phyloP scores from a whole-genome alignment of 2,329 filamentous ascomycete genomes.

The Macroventuria anomochaeta region DNA sequence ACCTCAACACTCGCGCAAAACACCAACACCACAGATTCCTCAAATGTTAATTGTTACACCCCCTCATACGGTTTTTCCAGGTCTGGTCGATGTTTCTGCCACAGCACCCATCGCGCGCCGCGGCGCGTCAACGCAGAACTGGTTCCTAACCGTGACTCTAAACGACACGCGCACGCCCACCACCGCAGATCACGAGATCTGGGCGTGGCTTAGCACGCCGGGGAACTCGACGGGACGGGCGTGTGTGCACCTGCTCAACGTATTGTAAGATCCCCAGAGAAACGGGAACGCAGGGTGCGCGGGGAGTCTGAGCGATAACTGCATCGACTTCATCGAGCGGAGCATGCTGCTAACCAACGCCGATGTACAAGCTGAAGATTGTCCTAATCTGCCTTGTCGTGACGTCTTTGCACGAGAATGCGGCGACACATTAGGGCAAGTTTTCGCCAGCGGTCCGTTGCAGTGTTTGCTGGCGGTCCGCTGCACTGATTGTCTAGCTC shows the following conservation, averaged over 20 bases:
- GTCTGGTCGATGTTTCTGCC: no score
- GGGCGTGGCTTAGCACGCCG: background rate
- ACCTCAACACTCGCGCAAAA: no score
- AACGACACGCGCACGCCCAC: background rate
- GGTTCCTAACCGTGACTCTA: conserved; percentile 1
- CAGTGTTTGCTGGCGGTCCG: no score
- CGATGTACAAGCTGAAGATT: no score
- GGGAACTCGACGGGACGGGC: background rate
- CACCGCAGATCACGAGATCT: background rate
- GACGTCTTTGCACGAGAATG: background rate
- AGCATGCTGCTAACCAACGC: background rate
- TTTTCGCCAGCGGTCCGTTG: no score
- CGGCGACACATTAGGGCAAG: background rate
- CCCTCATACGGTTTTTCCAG: no score
- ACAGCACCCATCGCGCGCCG: no score
- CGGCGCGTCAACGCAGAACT: no score
- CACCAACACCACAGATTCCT: no score
- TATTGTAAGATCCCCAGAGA: background rate
- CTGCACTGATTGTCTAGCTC: no score
- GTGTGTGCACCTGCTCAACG: background rate
- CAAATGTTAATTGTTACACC: no score
- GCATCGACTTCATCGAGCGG: background rate
- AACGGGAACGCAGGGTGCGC: background rate
- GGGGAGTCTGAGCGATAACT: background rate
- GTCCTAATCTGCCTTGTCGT: background rate